Evolutionary conservation across 177 flowering plant genomes (phyloP).

Genomic region (Vitis hybrid): DNA sequence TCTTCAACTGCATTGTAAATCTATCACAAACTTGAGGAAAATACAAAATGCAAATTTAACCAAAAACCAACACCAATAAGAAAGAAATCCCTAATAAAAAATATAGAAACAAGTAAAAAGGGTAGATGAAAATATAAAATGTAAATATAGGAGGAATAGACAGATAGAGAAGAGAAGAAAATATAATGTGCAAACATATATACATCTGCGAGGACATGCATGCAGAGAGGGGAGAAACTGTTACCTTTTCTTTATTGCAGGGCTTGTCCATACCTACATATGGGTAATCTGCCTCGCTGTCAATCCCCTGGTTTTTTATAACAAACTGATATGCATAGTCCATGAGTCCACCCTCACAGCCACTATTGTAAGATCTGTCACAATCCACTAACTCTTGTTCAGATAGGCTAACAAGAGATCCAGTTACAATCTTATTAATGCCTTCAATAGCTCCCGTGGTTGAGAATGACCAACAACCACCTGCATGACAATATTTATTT

Average conservation of each 20-base stretch:
- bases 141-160: background rate
- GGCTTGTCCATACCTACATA: conserved; percentile 45
- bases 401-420: conserved; percentile 85
- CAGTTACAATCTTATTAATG: conserved; percentile 77
- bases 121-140: background rate
- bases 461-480: conserved; percentile 98
- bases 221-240: background rate
- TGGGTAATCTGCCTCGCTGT: conserved; percentile 86
- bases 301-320: conserved; percentile 70
- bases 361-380: conserved; percentile 69
- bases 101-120: background rate
- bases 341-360: conserved; percentile 95
- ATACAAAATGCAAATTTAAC: background rate
- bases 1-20: conserved; percentile 47
- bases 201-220: background rate
- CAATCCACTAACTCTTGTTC: conserved; percentile 94
- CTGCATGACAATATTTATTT: conserved; percentile 28
- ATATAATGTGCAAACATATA: background rate
- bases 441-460: conserved; percentile 98
- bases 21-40: background rate
- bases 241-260: conserved; percentile 71
- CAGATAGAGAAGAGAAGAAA: background rate
- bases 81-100: background rate
- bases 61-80: background rate
- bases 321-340: conserved; percentile 86